Percentiles rank a stretch among this genome's conserved stretches.
phyloP scores from a whole-genome alignment of 495 filamentous ascomycete genomes.

The Aspergillus steynii region DNA sequence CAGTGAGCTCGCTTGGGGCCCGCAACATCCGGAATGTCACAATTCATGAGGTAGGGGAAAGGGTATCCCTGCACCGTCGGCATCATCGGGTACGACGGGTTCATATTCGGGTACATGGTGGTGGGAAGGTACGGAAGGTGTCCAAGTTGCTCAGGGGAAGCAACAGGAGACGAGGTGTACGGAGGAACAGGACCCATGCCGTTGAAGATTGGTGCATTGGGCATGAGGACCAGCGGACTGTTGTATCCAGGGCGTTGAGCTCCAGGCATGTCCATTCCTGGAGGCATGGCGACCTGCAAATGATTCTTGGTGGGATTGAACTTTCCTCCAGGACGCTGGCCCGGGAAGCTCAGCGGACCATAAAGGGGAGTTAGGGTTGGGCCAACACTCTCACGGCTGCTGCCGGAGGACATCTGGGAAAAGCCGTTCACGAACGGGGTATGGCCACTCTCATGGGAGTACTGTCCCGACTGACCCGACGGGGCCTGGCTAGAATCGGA shows the following conservation, averaged over 20 bases:
- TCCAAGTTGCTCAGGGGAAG: slow-evolving; percentile 31
- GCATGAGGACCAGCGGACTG: slow-evolving; percentile 33
- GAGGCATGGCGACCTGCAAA: slow-evolving; percentile 26
- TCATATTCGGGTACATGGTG: slow-evolving; percentile 23
- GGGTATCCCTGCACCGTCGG: slow-evolving; percentile 28
- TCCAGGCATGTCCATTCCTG: slow-evolving; percentile 31
- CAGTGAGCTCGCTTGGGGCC: not conserved
- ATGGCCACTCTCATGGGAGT: slow-evolving; percentile 15
- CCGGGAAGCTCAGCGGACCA: slow-evolving; percentile 27
- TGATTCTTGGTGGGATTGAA: slow-evolving; percentile 25
- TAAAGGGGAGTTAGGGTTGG: slow-evolving; percentile 23
- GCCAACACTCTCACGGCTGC: slow-evolving; percentile 19
- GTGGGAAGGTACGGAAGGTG: slow-evolving; percentile 33
- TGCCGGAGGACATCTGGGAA: not conserved
- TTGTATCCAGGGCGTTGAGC: slow-evolving; percentile 28
- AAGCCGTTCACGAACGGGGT: not conserved
- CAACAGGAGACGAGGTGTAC: slow-evolving; percentile 21
- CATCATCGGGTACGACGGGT: slow-evolving; percentile 8
- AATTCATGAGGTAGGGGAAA: slow-evolving; percentile 33
- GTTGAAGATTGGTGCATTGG: slow-evolving; percentile 28
- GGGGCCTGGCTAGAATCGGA: slow-evolving; percentile 32
- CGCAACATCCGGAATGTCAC: not conserved
- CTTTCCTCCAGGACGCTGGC: slow-evolving; percentile 28
- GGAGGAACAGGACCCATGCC: slow-evolving; percentile 29
- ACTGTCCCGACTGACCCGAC: slow-evolving; percentile 24